Evolutionary conservation across 805 yeast species (phyloP).

Genomic region (Scheffersomyces stipitis): DNA sequence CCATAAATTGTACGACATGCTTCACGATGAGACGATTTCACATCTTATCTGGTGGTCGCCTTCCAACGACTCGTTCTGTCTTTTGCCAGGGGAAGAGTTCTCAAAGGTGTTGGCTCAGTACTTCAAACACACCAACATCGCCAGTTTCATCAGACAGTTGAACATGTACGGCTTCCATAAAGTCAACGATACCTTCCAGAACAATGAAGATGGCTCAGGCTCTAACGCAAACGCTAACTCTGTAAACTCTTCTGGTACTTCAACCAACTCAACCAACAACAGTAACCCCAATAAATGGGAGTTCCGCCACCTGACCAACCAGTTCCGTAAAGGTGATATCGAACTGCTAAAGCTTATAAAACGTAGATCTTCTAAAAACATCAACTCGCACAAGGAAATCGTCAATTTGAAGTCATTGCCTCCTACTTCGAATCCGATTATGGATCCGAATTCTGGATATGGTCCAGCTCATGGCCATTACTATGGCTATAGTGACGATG

Average conservation of each 20-base stretch:
- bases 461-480: not conserved
- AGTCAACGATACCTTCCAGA: slow-evolving; percentile 40
- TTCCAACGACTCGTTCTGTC: slow-evolving; percentile 67
- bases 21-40: slow-evolving; percentile 69
- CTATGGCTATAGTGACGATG: slow-evolving; percentile 3
- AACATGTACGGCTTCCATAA: slow-evolving; percentile 49
- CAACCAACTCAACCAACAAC: slow-evolving; percentile 18
- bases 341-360: slow-evolving; percentile 74
- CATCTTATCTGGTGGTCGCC: slow-evolving; percentile 88
- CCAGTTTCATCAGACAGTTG: slow-evolving; percentile 42
- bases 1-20: slow-evolving; percentile 87
- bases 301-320: slow-evolving; percentile 78
- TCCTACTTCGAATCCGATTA: slow-evolving; percentile 18
- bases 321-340: slow-evolving; percentile 77
- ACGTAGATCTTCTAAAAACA: slow-evolving; percentile 58
- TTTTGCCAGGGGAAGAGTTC: slow-evolving; percentile 86
- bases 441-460: slow-evolving; percentile 3
- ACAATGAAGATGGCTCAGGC: slow-evolving; percentile 13
- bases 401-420: slow-evolving; percentile 35
- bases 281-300: too few relatives aligned
- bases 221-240: not conserved
- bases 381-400: slow-evolving; percentile 38
- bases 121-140: slow-evolving; percentile 47
- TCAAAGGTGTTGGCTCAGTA: slow-evolving; percentile 66
- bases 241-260: slow-evolving; percentile 13